Evolutionary conservation across 495 filamentous ascomycete genomes (phyloP).

Genomic region (Penicillium malachiteum): DNA sequence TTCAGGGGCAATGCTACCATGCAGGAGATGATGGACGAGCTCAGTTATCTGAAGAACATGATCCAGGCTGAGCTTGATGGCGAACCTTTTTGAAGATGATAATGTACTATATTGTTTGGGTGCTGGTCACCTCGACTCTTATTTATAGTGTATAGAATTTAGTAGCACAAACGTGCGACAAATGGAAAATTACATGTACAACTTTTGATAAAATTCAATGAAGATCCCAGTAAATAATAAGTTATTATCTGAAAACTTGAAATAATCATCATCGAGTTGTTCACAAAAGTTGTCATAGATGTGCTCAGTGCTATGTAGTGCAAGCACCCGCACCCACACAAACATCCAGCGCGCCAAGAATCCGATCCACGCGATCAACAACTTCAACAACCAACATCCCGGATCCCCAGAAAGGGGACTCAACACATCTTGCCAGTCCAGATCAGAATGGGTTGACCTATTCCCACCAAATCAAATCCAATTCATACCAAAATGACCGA

Average conservation of each 20-base stretch:
- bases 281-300: too few species aligned
- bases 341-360: constrained; percentile 34
- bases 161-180: background rate
- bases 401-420: constrained; percentile 4
- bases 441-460: constrained; percentile 24
- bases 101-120: background rate
- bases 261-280: too few species aligned
- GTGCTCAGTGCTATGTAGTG: background rate
- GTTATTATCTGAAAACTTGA: too few species aligned
- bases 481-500: constrained; percentile 25
- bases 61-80: constrained; percentile 42
- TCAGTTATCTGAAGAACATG: constrained; percentile 52
- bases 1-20: constrained; percentile 36
- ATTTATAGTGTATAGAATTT: background rate
- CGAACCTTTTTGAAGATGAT: constrained; percentile 19
- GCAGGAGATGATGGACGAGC: constrained; percentile 51
- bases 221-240: background rate
- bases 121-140: constrained; percentile 6
- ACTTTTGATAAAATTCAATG: background rate
- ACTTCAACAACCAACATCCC: constrained; percentile 10
- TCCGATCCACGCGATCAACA: constrained; percentile 28
- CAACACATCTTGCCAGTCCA: background rate
- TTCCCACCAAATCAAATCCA: background rate
- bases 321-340: constrained; percentile 1
- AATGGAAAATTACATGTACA: background rate